phyloP scores from a whole-genome alignment of 75 land plant genomes.

The Selaginella tamariscina region DNA sequence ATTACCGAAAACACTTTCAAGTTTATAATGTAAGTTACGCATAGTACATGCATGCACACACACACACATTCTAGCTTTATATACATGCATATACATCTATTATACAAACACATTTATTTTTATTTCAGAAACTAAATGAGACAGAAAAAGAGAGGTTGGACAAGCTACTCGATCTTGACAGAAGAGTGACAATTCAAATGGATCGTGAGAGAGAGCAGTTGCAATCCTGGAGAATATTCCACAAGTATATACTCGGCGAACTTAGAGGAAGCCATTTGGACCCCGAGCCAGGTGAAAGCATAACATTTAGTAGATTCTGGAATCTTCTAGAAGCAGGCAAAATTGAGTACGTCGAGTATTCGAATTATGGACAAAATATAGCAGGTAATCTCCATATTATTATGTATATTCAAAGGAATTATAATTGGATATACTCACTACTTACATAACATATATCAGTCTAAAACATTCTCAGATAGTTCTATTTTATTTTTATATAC shows the following conservation, averaged over 20 bases:
- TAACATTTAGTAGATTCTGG: slow-evolving; percentile 62
- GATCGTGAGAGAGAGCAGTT: slow-evolving; percentile 69
- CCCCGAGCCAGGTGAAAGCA: slow-evolving; percentile 61
- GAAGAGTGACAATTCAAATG: slow-evolving; percentile 48
- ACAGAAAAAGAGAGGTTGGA: slow-evolving; percentile 45
- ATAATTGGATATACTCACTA: too few relatives aligned
- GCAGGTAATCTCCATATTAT: slow-evolving; percentile 41
- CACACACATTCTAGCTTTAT: too few relatives aligned
- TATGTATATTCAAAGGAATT: not conserved
- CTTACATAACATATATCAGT: too few relatives aligned
- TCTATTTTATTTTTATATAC: too few relatives aligned
- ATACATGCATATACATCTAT: too few relatives aligned
- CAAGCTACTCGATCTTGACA: slow-evolving; percentile 43
- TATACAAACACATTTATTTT: too few relatives aligned
- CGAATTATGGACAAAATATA: slow-evolving; percentile 63
- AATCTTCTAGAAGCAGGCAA: slow-evolving; percentile 58
- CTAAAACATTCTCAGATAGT: too few relatives aligned
- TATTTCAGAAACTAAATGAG: slow-evolving; percentile 43
- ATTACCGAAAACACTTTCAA: too few relatives aligned
- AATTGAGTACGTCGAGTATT: slow-evolving; percentile 81
- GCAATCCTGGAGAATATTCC: slow-evolving; percentile 46
- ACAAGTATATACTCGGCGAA: slow-evolving; percentile 49
- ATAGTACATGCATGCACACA: too few relatives aligned
- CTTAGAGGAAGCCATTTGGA: slow-evolving; percentile 82
- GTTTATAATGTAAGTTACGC: too few relatives aligned